A percentile compares a stretch with the other conserved stretches of the same genome.
Evolutionary conservation across 768 basidiomycete species (phyloP).

Genomic region (Tricholoma furcatifolium): DNA sequence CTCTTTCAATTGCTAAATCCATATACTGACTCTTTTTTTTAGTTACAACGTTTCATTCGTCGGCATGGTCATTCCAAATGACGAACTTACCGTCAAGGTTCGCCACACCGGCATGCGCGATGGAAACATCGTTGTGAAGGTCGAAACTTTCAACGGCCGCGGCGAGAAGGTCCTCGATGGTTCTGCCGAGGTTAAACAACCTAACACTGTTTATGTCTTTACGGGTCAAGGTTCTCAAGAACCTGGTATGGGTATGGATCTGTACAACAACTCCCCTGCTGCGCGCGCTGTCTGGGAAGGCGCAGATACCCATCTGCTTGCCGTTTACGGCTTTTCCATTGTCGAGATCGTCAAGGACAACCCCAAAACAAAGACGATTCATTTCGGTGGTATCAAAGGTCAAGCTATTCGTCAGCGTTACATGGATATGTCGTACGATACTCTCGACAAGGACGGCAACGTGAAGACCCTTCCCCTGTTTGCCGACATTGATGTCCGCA

Average conservation of each 20-base stretch:
- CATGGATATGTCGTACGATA: constrained; percentile 99
- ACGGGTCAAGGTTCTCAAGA: constrained; percentile 99
- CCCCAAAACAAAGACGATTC: constrained; percentile 96
- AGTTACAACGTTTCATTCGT: constrained; percentile 95
- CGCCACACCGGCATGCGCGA: constrained; percentile 90
- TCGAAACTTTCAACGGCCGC: constrained; percentile 79
- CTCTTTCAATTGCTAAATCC: background rate
- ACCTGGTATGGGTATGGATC: constrained; percentile 98
- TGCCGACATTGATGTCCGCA: constrained; percentile 91
- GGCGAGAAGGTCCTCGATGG: constrained; percentile 94
- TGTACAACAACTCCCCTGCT: constrained; percentile 89
- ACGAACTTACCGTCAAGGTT: constrained; percentile 83
- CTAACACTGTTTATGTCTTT: constrained; percentile 93
- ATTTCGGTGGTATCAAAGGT: constrained; percentile 99
- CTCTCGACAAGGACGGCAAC: constrained; percentile 93
- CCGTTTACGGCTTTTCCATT: constrained; percentile 98
- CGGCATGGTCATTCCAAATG: constrained; percentile 94
- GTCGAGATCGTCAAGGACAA: constrained; percentile 98
- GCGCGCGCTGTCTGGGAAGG: constrained; percentile 97
- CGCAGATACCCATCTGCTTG: constrained; percentile 89
- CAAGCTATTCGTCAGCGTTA: constrained; percentile 98
- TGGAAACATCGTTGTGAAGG: constrained; percentile 89
- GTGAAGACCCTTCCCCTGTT: constrained; percentile 97
- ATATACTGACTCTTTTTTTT: constrained; percentile 6
- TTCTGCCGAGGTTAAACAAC: constrained; percentile 90